Conservation (phyloP, 2,329 filamentous ascomycete species). For the Fusarium mexicanum region DNA sequence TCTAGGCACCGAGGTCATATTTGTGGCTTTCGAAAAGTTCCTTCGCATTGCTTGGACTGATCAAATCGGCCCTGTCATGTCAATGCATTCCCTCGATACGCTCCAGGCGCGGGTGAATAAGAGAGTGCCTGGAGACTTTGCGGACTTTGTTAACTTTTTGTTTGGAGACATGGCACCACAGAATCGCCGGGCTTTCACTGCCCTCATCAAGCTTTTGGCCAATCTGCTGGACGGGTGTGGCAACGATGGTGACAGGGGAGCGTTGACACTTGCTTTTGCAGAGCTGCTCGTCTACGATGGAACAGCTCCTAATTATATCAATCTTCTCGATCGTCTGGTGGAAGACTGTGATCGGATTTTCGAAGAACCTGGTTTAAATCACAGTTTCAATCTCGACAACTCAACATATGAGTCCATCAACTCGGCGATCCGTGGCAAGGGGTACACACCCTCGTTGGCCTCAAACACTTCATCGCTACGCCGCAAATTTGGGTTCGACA, state of each 20-base stretch:
- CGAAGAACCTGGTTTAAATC: conserved; percentile 64
- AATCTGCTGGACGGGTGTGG: conserved; percentile 89
- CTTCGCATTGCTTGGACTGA: conserved; percentile 87
- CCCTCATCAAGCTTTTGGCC: conserved; percentile 84
- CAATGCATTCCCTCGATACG: conserved; percentile 73
- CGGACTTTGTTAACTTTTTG: conserved; percentile 72
- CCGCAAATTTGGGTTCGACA: conserved; percentile 84
- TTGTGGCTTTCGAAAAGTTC: conserved; percentile 94
- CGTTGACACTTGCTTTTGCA: conserved; percentile 87
- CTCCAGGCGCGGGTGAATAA: conserved; percentile 76
- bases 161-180: conserved; percentile 75
- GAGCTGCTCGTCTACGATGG: conserved; percentile 84
- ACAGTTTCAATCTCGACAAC: conserved; percentile 52
- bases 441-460: conserved; percentile 77
- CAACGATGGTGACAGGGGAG: conserved; percentile 90
- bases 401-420: conserved; percentile 67
- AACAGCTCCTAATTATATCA: conserved; percentile 84
- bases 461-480: conserved; percentile 89
- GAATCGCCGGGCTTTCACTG: conserved; percentile 80
- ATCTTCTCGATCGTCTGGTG: conserved; percentile 86
- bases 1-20: conserved; percentile 82
- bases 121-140: conserved; percentile 76
- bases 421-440: conserved; percentile 65
- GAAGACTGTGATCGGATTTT: conserved; percentile 93
- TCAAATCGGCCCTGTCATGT: conserved; percentile 86